Base-by-base conservation (phyloP, 208 protist species). In the Crithidia fasciculata region DNA sequence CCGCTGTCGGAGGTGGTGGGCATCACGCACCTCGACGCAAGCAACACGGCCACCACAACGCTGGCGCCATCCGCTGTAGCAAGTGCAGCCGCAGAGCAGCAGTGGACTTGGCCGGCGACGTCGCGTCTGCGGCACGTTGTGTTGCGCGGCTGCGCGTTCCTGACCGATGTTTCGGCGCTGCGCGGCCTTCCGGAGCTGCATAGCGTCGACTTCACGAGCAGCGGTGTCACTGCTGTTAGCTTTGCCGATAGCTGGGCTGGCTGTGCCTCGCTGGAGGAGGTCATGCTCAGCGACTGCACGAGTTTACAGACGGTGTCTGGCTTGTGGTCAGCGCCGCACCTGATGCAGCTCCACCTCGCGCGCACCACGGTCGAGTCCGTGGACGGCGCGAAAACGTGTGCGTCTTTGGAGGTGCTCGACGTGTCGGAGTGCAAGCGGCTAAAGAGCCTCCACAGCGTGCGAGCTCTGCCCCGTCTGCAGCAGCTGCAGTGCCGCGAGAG, bases 161-260 rank as follows among this genome's bases (percentile, higher is more conserved):
- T 82, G 41, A 60, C 40, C 19, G 74, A 80, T 19, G 59, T 77
- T 15, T 82, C 79, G 13, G 60, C 77, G 58, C 65, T 82, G 53
- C 69, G 76, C 47, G 13, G 43, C 39, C 60, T 87, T 37, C 62
- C 39, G 13, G 47, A 56, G 8, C 76, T 87, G 9, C 39, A 68
- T 44, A 66, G 45, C 59, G 59, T 80, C 52, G 79, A 87, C 67
- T 49, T 81, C 52, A 70, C 60, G 58, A 63, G 58, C 53, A 81
- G 76, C 69, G 53, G 49, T 12, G 53, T 81, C n/a, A 57, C 18
- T 15, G 65, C 28, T 18, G 45, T 65, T 13, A 69, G 69, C 63
- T 62, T 65, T 18, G 64, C 15, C 5, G 52, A 70, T 2, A 78
- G 59, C 65, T 69, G 61, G 65, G 54, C 57, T 18, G 41, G 45